These are phyloP conservation scores for Fusarium albosuccineum DNA, from an alignment of 2,329 filamentous ascomycete species.

Conservation along the genomic window DNA sequence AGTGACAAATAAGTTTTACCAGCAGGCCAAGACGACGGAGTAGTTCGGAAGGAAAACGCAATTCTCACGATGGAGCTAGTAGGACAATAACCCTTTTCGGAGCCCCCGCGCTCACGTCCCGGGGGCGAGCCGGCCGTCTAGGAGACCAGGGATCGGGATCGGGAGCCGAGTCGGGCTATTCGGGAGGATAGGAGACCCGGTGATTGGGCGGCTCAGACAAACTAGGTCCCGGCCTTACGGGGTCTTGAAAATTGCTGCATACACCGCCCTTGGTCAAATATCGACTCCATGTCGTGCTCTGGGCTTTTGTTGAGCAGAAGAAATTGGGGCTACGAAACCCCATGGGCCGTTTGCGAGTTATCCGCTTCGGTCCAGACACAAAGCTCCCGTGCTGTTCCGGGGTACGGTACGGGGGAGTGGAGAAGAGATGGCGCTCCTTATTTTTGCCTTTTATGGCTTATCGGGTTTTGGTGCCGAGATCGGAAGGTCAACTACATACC, in stretches of 20 bases:
- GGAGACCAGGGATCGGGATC: not conserved
- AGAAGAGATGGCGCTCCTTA: not conserved
- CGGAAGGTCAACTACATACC: not conserved
- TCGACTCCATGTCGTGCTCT: conserved; percentile 2
- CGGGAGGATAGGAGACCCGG: not conserved
- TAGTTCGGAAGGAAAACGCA: conserved; percentile 1
- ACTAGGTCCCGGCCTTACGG: not conserved
- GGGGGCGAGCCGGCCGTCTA: not conserved
- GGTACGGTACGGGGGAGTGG: not conserved
- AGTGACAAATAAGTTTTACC: conserved; percentile 8
- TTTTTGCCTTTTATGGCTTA: conserved; percentile 11
- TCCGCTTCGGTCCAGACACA: conserved; percentile 5
- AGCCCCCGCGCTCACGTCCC: not conserved
- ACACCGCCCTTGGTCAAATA: not conserved
- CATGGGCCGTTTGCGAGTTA: not conserved
- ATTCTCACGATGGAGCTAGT: not conserved
- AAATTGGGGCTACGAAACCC: not conserved
- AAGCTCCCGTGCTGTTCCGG: not conserved
- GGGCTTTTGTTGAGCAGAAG: not conserved
- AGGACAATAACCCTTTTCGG: not conserved
- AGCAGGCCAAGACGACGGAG: conserved; percentile 2
- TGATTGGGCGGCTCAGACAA: not conserved
- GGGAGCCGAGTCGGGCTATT: conserved; percentile 3
- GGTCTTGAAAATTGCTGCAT: not conserved
- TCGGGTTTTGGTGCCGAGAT: conserved; percentile 5